These are phyloP conservation scores for Allium sativum DNA, from an alignment of 106 monocot genomes.

Conservation along the genomic window DNA sequence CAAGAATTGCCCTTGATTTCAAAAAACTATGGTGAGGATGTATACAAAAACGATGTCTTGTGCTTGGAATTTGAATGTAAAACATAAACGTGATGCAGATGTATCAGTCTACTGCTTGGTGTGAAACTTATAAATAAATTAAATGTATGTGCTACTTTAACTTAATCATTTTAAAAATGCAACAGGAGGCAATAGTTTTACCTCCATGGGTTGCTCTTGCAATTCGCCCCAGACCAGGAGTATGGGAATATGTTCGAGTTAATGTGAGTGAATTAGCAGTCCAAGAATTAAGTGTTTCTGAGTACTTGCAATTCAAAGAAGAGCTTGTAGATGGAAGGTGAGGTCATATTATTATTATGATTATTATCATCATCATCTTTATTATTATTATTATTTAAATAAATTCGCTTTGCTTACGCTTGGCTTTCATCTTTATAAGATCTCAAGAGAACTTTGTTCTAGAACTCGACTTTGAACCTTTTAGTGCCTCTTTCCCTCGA, in stretches of 20 bases:
- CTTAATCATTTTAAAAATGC: not conserved
- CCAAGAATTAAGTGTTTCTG: conserved; percentile 37
- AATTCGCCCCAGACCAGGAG: conserved; percentile 53
- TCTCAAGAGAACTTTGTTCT: conserved; percentile 19
- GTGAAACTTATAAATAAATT: too few relatives aligned
- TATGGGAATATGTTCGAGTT: conserved; percentile 56
- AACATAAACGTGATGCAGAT: not conserved
- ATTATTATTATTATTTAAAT: conserved; percentile 5
- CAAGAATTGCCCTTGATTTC: too few relatives aligned
- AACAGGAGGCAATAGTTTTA: conserved; percentile 56
- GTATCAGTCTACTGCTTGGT: not conserved
- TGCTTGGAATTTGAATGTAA: too few relatives aligned
- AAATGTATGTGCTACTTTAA: too few relatives aligned
- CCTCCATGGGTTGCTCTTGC: conserved; percentile 64
- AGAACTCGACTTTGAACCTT: conserved; percentile 61
- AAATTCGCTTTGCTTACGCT: conserved; percentile 26
- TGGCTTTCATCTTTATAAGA: conserved; percentile 22
- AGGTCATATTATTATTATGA: not conserved
- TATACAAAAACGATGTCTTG: too few relatives aligned
- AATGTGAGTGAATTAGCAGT: conserved; percentile 39
- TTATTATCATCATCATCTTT: not conserved
- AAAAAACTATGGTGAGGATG: too few relatives aligned
- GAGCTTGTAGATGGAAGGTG: conserved; percentile 52
- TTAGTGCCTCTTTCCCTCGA: conserved; percentile 92
- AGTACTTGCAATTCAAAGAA: conserved; percentile 65